Base-by-base conservation (phyloP, 352 stramenopile species). In the Phytophthora fragariaefolia region DNA sequence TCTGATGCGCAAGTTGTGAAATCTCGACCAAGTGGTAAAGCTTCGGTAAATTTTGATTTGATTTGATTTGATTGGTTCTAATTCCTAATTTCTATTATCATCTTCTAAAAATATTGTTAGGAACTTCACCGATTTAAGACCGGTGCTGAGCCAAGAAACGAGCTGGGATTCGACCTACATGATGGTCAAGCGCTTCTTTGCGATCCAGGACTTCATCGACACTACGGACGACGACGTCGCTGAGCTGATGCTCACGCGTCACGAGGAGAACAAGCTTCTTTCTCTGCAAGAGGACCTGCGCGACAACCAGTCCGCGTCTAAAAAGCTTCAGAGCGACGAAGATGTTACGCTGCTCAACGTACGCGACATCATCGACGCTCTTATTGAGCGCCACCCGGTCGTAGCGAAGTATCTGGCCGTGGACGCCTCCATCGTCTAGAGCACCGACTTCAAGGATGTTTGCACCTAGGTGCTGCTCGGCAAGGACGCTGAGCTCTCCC, bases 171-270 rank as follows among this genome's bases (percentile, higher is more conserved):
- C 52, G 36, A 60, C 52, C 5, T 59, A 38, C 52, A 24, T 43
- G 4, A 55, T 63, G 55, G 22, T 40, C 1, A 45, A 63, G 42
- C 42, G 55, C 2, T 63, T 28, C 10, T 63, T 55, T 28, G 47
- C 34, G 2, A 46, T 46, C 15, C 50, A 63, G 36, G 20, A 49
- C 6, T 46, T 34, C 24, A 50, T 63, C 3, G 48, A 63, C 22
- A 48, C 30, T 2, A 20, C 34, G 3, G 38, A 63, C 22, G 43
- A 48, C 30, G 43, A 53, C 3, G 6, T 49, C 22, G 55, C 30
- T 6, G 55, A 15, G 45, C 23, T 55, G 6, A 54, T 63, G 43
- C 56, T 24, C 6, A 51, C 56, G 1, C 40, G 42, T 26, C 36
- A 34, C 17, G 40, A 61, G 9, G 40, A 42, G 27, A 52, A 61